Evolutionary conservation across 108 stramenopile genomes (phyloP).

Genomic region (Pseudonitzschia delicatissima): DNA sequence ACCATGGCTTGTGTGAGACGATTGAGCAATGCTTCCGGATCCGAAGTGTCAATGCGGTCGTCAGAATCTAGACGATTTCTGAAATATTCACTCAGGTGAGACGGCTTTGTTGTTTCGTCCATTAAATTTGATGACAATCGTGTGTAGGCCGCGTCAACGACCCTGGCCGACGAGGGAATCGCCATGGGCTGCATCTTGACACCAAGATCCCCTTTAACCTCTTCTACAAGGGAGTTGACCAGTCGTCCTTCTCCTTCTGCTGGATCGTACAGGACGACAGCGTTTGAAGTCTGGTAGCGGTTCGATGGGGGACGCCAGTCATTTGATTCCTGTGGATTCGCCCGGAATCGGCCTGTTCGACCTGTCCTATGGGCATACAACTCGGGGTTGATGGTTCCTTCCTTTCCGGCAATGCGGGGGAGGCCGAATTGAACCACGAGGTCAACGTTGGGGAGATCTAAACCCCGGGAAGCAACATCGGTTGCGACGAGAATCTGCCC

Average conservation of each 20-base stretch:
- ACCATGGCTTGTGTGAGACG: slow-evolving; percentile 49
- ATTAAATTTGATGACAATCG: slow-evolving; percentile 10
- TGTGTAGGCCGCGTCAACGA: slow-evolving; percentile 44
- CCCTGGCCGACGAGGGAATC: slow-evolving; percentile 43
- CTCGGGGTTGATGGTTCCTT: slow-evolving; percentile 48
- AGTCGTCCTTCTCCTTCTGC: slow-evolving; percentile 31
- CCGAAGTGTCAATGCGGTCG: slow-evolving; percentile 9
- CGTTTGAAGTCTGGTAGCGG: slow-evolving; percentile 32
- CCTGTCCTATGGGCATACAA: slow-evolving; percentile 98
- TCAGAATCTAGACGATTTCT: slow-evolving; percentile 9
- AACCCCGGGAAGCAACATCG: slow-evolving; percentile 93
- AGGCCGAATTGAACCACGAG: slow-evolving; percentile 96
- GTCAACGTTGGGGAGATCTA: slow-evolving; percentile 93
- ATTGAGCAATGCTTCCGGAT: slow-evolving; percentile 24
- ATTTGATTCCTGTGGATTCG: slow-evolving; percentile 75
- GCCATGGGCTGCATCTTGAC: slow-evolving; percentile 31
- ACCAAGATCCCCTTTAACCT: slow-evolving; percentile 51
- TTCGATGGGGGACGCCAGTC: slow-evolving; percentile 53
- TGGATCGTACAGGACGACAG: slow-evolving; percentile 86
- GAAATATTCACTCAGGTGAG: slow-evolving; percentile 22
- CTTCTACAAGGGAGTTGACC: slow-evolving; percentile 56
- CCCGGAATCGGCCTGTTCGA: slow-evolving; percentile 82
- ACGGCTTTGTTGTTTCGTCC: neutral
- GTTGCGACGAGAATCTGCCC: slow-evolving; percentile 92
- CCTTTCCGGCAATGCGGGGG: slow-evolving; percentile 86